Evolutionary conservation across 257 asterid species (phyloP).

Genomic region (Pogostemon cablin): DNA sequence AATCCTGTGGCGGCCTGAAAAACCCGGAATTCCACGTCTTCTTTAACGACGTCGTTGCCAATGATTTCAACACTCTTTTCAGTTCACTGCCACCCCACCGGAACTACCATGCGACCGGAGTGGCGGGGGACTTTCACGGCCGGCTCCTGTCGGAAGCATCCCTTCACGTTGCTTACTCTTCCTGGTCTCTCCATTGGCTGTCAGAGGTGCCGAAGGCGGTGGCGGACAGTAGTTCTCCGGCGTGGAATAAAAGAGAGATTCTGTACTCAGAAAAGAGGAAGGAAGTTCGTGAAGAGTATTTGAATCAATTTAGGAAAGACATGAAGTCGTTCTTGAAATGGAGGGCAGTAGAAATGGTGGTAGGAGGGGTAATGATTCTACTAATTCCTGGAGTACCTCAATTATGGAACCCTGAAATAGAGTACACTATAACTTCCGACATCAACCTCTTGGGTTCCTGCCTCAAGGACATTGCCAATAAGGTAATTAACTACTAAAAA

Average conservation of each 20-base stretch:
- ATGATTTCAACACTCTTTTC: no score
- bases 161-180: slow-evolving; percentile 42
- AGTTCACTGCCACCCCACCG: no score
- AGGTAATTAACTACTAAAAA: slow-evolving; percentile 17
- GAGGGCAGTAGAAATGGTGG: slow-evolving; percentile 36
- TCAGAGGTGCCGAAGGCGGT: slow-evolving; percentile 32
- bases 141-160: no score
- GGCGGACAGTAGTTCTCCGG: slow-evolving; percentile 25
- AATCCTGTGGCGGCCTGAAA: no score
- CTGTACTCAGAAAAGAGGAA: slow-evolving; percentile 21
- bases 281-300: slow-evolving; percentile 35
- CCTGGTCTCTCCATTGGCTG: slow-evolving; percentile 46
- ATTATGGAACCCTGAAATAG: not conserved
- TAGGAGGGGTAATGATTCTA: slow-evolving; percentile 7
- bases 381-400: slow-evolving; percentile 35
- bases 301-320: slow-evolving; percentile 29
- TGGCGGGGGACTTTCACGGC: no score
- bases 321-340: slow-evolving; percentile 30
- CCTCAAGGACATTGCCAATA: slow-evolving; percentile 43
- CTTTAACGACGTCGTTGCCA: no score
- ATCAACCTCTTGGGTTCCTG: slow-evolving; percentile 20
- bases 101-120: no score
- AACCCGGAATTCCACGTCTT: no score
- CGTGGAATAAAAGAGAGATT: slow-evolving; percentile 41
- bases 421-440: not conserved